phyloP scores from a whole-genome alignment of 2,329 filamentous ascomycete species.

The Hypocreales sp. region DNA sequence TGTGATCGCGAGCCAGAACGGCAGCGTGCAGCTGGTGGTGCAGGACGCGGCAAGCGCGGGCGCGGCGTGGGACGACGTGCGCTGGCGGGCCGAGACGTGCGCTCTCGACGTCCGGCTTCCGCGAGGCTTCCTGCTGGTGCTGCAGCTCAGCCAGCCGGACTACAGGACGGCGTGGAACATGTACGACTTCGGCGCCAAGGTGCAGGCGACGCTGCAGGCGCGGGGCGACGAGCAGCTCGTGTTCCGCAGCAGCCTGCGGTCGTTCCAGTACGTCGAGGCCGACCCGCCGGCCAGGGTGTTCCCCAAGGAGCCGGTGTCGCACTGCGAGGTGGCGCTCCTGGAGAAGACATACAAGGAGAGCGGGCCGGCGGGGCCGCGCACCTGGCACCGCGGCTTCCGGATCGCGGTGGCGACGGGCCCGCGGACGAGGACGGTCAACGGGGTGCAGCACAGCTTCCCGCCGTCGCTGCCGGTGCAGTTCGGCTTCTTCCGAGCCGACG shows the following conservation, averaged over 20 bases:
- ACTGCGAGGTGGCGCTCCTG: slow-evolving; percentile 62
- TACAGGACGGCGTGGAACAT: slow-evolving; percentile 69
- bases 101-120: slow-evolving; percentile 56
- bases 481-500: slow-evolving; percentile 58
- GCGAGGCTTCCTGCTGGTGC: slow-evolving; percentile 56
- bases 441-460: slow-evolving; percentile 54
- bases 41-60: slow-evolving; percentile 52
- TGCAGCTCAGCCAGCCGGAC: slow-evolving; percentile 61
- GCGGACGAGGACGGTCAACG: slow-evolving; percentile 61
- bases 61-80: slow-evolving; percentile 66
- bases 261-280: slow-evolving; percentile 70
- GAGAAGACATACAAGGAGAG: slow-evolving; percentile 53
- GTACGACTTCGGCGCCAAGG: slow-evolving; percentile 68
- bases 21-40: slow-evolving; percentile 59
- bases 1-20: slow-evolving; percentile 65
- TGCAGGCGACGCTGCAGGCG: slow-evolving; percentile 55
- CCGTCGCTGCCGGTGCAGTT: slow-evolving; percentile 58
- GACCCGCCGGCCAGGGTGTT: slow-evolving; percentile 56
- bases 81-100: slow-evolving; percentile 56
- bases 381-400: slow-evolving; percentile 64
- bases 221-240: slow-evolving; percentile 53
- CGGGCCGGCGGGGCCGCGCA: slow-evolving; percentile 57
- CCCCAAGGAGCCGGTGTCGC: slow-evolving; percentile 55
- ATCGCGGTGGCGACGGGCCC: slow-evolving; percentile 65
- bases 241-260: slow-evolving; percentile 53